Percentiles rank a stretch among this genome's conserved stretches.
Conservation (phyloP, 495 filamentous ascomycete genomes). For the Penicillium turbatum region DNA sequence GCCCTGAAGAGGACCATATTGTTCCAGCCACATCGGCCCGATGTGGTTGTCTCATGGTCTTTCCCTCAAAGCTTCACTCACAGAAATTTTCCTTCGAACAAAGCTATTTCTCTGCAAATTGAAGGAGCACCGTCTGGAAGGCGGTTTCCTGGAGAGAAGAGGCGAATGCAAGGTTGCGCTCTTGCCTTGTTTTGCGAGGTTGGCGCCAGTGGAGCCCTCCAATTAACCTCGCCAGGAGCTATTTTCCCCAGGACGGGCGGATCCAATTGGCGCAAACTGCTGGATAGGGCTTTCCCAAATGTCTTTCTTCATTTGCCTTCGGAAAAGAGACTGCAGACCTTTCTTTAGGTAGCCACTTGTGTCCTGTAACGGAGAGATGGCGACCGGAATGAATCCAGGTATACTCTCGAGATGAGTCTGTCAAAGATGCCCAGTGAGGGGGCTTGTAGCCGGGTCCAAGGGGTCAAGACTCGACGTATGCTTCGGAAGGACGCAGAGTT, state of each 20-base stretch:
- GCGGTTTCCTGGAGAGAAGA: neutral
- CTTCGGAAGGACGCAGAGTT: neutral
- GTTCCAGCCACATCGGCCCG: neutral
- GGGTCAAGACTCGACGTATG: neutral
- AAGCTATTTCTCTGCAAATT: neutral
- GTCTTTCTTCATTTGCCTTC: neutral
- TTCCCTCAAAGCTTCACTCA: neutral
- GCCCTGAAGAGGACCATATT: neutral
- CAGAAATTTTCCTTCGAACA: neutral
- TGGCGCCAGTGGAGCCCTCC: conserved; percentile 18
- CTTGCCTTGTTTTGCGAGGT: neutral
- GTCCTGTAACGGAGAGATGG: neutral
- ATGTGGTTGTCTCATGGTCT: neutral
- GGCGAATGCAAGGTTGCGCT: neutral
- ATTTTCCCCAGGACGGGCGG: conserved; percentile 20
- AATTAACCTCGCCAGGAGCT: conserved; percentile 27
- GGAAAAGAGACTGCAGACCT: neutral
- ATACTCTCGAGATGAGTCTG: neutral
- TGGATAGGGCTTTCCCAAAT: conserved; percentile 6
- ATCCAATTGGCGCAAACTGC: conserved; percentile 24
- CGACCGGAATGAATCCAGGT: neutral
- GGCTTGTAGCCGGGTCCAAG: neutral
- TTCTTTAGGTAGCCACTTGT: neutral
- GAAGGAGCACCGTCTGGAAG: neutral
- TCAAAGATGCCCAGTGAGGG: neutral